Percentiles rank a stretch among this genome's conserved stretches.
These are phyloP conservation scores for Microbotryum intermedium DNA, from an alignment of 1,284 basidiomycete species.

Conservation along the genomic window DNA sequence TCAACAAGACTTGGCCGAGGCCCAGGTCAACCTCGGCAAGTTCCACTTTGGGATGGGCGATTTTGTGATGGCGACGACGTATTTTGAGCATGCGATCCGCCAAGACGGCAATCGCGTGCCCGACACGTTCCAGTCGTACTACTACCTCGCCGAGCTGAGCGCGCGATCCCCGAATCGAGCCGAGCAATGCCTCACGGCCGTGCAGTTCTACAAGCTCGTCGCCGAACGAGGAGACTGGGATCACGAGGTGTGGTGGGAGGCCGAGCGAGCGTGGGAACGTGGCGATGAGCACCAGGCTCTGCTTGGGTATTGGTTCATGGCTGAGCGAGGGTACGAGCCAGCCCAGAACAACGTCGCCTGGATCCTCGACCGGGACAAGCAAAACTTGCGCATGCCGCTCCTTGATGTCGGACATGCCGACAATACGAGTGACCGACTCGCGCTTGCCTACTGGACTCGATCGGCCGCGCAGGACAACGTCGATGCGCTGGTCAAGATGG, in stretches of 20 bases:
- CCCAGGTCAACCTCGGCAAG: constrained; percentile 82
- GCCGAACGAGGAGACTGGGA: constrained; percentile 77
- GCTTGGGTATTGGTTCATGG: constrained; percentile 88
- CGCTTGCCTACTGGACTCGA: constrained; percentile 85
- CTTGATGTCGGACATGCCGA: constrained; percentile 18
- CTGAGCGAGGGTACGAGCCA: constrained; percentile 82
- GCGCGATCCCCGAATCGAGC: constrained; percentile 47
- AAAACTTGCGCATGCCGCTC: constrained; percentile 48
- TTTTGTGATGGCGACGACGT: constrained; percentile 53
- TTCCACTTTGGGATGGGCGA: constrained; percentile 61
- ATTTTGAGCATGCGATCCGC: constrained; percentile 72
- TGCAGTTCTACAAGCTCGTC: constrained; percentile 81
- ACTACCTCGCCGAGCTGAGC: constrained; percentile 76
- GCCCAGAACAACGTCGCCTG: constrained; percentile 96
- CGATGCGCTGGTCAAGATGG: constrained; percentile 83
- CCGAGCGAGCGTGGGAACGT: constrained; percentile 67
- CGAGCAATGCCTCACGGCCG: constrained; percentile 61
- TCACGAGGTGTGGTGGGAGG: constrained; percentile 71
- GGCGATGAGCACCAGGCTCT: constrained; percentile 60
- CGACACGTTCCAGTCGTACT: constrained; percentile 84
- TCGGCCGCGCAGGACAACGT: constrained; percentile 88
- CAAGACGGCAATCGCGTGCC: constrained; percentile 46
- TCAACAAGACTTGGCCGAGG: constrained; percentile 75
- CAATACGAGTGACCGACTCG: constrained; percentile 65
- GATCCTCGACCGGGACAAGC: constrained; percentile 80